Base-by-base conservation (phyloP, 169 alveolate species). In the Theileria sp. region DNA sequence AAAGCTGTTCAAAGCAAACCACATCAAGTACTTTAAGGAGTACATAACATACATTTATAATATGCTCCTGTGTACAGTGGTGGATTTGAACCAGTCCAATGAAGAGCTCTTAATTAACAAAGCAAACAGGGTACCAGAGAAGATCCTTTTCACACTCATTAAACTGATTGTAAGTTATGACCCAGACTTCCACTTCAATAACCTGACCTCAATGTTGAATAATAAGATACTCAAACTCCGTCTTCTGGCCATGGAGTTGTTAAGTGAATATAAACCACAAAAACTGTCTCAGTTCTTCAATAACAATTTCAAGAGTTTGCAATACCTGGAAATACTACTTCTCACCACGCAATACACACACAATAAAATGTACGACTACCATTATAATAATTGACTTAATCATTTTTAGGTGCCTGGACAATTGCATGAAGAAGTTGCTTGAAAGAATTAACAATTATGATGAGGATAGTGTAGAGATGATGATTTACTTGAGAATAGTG, bases 291-390 rank as follows among this genome's bases (percentile, higher is more conserved):
- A 64, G 38, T 64, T 26, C 21, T 64, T 64, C 72, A 64, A 21
- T 38, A 64, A 1, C 49, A 64, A 21, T 21, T 3, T 21, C 72
- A 15, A 6, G 19, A 21, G 50, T 34, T 13, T n/a, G 50, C 54
- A 30, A 21, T 21, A 3, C 50, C 13, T 25, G 38, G 72, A 64
- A 21, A 64, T 64, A 64, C 26, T 21, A 15, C 25, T 64, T 21
- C 72, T 64, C 26, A 28, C 72, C 7, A 64, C 72, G 7, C 25
- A 64, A 3, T 64, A 64, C 32, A 64, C 72, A 12, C 72, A 64
- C 26, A 64, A 64, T 38, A 23, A 28, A 15, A 23, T 28, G 72
- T 64, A 32, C 36, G 5, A 32, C 5, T 56, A 60, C 36, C 36
- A 2, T 60, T 60, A 25, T 56, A 56, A 3, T n/a, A 25, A 60